A percentile compares a stretch with the other conserved stretches of the same genome.
Conservation (phyloP, 805 yeast species). For the Candida hungchunana region DNA sequence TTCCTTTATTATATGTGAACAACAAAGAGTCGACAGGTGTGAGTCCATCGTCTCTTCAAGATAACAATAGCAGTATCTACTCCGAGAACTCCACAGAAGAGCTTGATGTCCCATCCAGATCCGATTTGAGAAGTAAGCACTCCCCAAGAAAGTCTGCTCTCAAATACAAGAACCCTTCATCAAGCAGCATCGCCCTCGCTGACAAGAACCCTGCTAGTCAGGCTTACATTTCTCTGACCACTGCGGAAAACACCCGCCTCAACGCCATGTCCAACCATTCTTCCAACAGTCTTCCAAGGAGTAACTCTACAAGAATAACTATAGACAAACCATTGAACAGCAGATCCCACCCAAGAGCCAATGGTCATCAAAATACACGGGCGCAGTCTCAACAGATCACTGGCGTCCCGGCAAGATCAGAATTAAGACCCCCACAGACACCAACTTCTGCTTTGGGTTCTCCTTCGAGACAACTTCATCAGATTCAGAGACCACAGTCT, state of each 20-base stretch:
- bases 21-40: conserved; percentile 5
- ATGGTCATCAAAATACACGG: too few relatives aligned
- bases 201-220: conserved; percentile 45
- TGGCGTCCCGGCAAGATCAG: conserved; percentile 2
- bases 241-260: conserved; percentile 74
- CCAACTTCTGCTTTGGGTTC: conserved; percentile 9
- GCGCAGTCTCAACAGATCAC: conserved; percentile 1
- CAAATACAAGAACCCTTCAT: conserved; percentile 27
- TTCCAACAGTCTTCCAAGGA: conserved; percentile 26
- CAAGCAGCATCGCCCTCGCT: conserved; percentile 20
- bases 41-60: conserved; percentile 3
- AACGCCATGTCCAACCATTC: conserved; percentile 48
- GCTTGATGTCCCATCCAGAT: conserved; percentile 31
- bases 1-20: conserved; percentile 25
- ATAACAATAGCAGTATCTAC: conserved; percentile 13
- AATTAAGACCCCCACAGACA: conserved; percentile 8
- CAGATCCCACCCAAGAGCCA: conserved; percentile 1
- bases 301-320: conserved; percentile 17
- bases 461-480: conserved; percentile 1
- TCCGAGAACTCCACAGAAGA: conserved; percentile 11
- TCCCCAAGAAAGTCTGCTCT: conserved; percentile 44
- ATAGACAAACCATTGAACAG: conserved; percentile 13
- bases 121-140: conserved; percentile 25
- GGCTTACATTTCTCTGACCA: conserved; percentile 64
- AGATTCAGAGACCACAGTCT: conserved; percentile 11